Evolutionary conservation across 176 grass and related monocot genomes (phyloP), one percentile per base, ranked within the genome.

Genomic region (Hyparrhenia diplandra): DNA sequence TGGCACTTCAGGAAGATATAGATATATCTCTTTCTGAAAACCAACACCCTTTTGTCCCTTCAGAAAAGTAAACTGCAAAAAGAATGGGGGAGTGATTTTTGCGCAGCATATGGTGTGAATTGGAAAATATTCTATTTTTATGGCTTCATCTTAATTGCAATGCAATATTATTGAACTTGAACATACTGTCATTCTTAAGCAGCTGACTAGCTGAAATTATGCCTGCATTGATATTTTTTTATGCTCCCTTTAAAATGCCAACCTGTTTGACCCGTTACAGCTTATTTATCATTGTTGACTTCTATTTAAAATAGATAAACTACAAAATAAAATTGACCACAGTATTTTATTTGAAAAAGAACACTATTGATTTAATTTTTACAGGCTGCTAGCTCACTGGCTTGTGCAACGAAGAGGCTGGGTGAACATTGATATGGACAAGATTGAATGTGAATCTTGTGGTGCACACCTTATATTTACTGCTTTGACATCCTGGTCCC

Each of bases 371-470:
- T 60, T 67, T 82, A 42, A 34, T 67, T 61, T n/a, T 74, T 99
- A 79, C 79, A 99, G 97, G 87, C 82, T 82, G 89, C 91, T 78
- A 91, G 88, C 83, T 91, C 92, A 52, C 82, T 99, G 43, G 80
- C 93, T 77, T 95, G 92, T 90, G 89, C 93, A 51, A n/a, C 90
- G 46, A 71, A 90, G 91, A 79, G 97, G 97, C 47, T 99, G 97
- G 97, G 75, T 86, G 76, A 99, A 96, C 85, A 87, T 91, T 75
- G 97, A 88, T 10, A 71, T 70, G 17, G 91, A 99, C 81, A 91
- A 84, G 87, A 96, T 99, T 89, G 88, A 93, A 74, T 99, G 97
- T 5, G 90, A 93, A 75, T 91, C 90, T 37, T 99, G 97, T 75
- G 89, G 91, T 42, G 88, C 93, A 77, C 83, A 91, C 45, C 97